These are phyloP conservation scores for Candida pseudocylindracea DNA, from an alignment of 1,139 yeast genomes.

Conservation along the genomic window DNA sequence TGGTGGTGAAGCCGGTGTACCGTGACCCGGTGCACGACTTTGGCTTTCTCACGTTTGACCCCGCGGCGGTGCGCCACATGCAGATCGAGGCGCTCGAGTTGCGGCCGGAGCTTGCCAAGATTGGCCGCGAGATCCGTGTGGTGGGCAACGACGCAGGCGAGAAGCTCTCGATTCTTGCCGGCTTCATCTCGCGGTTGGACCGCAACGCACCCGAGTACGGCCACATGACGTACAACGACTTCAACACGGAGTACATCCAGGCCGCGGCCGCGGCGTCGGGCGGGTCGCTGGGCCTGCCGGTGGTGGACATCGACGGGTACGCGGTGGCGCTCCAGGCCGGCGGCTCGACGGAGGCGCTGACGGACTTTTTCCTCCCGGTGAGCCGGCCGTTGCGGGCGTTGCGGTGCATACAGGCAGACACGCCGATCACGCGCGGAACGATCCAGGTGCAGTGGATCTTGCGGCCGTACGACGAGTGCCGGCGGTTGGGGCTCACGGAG, in stretches of 20 bases:
- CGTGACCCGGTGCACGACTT: constrained; percentile 80
- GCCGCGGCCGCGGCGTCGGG: constrained; percentile 96
- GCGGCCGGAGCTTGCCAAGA: constrained; percentile 64
- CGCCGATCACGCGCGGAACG: constrained; percentile 47
- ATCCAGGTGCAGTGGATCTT: constrained; percentile 81
- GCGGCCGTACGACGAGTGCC: constrained; percentile 79
- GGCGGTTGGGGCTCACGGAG: constrained; percentile 60
- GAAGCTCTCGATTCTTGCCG: constrained; percentile 69
- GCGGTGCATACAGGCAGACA: constrained; percentile 35
- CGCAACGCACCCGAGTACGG: constrained; percentile 95
- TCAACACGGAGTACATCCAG: constrained; percentile 88
- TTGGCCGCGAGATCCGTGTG: constrained; percentile 83
- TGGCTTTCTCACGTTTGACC: constrained; percentile 61
- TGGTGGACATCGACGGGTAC: constrained; percentile 65
- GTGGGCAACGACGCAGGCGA: constrained; percentile 97
- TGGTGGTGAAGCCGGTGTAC: constrained; percentile 62
- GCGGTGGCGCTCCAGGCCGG: constrained; percentile 93
- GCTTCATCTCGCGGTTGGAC: constrained; percentile 76
- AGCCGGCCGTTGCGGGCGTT: constrained; percentile 69
- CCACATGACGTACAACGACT: constrained; percentile 72
- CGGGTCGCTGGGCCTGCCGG: constrained; percentile 93
- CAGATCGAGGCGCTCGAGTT: constrained; percentile 40
- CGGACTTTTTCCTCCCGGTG: constrained; percentile 79
- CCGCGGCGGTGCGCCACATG: constrained; percentile 52
- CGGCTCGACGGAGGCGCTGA: constrained; percentile 77